A percentile compares a stretch with the other conserved stretches of the same genome.
phyloP scores from a whole-genome alignment of 192 early-diverging fungal genomes.

The Obelidium mucronatum region DNA sequence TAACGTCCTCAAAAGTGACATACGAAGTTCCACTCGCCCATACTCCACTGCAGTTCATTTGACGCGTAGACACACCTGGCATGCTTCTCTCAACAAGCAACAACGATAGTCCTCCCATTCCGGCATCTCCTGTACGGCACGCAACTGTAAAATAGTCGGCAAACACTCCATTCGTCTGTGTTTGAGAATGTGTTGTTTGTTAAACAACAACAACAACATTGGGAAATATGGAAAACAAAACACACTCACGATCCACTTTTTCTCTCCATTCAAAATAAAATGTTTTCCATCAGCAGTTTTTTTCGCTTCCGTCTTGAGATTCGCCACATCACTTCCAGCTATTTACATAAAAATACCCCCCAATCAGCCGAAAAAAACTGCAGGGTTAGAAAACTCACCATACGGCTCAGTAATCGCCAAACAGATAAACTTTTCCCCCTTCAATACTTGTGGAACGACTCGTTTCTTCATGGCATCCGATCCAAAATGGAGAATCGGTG shows the following conservation, averaged over 20 bases:
- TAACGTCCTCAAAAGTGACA: slow-evolving; percentile 67
- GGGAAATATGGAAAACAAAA: neutral
- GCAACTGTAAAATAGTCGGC: slow-evolving; percentile 88
- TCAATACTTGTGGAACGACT: slow-evolving; percentile 69
- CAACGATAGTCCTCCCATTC: slow-evolving; percentile 81
- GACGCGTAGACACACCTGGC: slow-evolving; percentile 77
- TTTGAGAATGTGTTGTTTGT: neutral
- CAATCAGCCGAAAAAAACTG: too few species aligned
- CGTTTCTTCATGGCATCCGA: slow-evolving; percentile 74
- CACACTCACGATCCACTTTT: slow-evolving; percentile 56
- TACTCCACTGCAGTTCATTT: slow-evolving; percentile 85
- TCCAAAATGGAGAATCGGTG: slow-evolving; percentile 77
- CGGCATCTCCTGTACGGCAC: slow-evolving; percentile 76
- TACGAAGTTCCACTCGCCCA: slow-evolving; percentile 86
- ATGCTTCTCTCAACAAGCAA: slow-evolving; percentile 78
- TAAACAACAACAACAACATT: neutral
- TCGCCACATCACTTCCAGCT: slow-evolving; percentile 78
- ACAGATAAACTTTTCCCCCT: slow-evolving; percentile 82
- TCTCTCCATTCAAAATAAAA: slow-evolving; percentile 82
- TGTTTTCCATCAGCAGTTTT: slow-evolving; percentile 72
- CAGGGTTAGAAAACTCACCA: slow-evolving; percentile 24
- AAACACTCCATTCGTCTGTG: slow-evolving; percentile 75
- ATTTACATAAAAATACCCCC: neutral
- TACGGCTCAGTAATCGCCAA: slow-evolving; percentile 82
- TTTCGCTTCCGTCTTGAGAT: slow-evolving; percentile 72